A percentile compares a stretch with the other conserved stretches of the same genome.
These are phyloP conservation scores for Sesbania bispinosa DNA, from an alignment of 306 rosid genomes.

Conservation along the genomic window DNA sequence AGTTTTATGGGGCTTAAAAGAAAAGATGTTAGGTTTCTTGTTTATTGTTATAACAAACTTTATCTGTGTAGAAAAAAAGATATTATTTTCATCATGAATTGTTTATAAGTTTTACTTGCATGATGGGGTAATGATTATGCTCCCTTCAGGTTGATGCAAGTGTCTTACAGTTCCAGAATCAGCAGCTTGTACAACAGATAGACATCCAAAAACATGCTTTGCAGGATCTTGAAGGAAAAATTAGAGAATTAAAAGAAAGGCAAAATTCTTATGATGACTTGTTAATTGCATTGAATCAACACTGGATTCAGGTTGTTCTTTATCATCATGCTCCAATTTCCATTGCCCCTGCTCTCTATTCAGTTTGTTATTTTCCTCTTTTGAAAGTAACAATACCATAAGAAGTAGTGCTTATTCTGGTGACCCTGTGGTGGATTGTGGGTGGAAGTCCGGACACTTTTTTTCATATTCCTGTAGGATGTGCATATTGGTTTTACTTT, in stretches of 20 bases:
- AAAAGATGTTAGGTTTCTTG: neutral
- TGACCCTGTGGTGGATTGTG: neutral
- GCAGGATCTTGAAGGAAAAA: slow-evolving; percentile 60
- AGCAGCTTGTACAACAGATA: slow-evolving; percentile 76
- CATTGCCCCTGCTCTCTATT: neutral
- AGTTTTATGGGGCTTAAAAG: neutral
- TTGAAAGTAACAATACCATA: neutral
- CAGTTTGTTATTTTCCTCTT: slow-evolving; percentile 8
- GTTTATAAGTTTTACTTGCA: slow-evolving; percentile 6
- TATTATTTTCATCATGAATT: neutral
- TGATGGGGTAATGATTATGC: slow-evolving; percentile 19
- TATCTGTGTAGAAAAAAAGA: neutral
- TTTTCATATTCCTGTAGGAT: slow-evolving; percentile 4
- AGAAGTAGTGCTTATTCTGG: neutral
- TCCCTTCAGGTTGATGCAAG: slow-evolving; percentile 71
- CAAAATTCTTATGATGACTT: slow-evolving; percentile 68
- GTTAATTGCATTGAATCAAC: slow-evolving; percentile 63
- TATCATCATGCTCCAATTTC: slow-evolving; percentile 7
- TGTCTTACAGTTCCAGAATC: slow-evolving; percentile 76
- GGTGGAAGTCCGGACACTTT: neutral
- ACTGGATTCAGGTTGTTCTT: slow-evolving; percentile 76
- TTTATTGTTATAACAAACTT: neutral
- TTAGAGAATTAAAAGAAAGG: slow-evolving; percentile 47
- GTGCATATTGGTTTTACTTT: slow-evolving; percentile 22
- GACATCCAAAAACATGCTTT: slow-evolving; percentile 67